Evolutionary conservation across 805 yeast species (phyloP), one percentile per base, ranked within the genome.

Genomic region (Suhomyces kilbournensis): DNA sequence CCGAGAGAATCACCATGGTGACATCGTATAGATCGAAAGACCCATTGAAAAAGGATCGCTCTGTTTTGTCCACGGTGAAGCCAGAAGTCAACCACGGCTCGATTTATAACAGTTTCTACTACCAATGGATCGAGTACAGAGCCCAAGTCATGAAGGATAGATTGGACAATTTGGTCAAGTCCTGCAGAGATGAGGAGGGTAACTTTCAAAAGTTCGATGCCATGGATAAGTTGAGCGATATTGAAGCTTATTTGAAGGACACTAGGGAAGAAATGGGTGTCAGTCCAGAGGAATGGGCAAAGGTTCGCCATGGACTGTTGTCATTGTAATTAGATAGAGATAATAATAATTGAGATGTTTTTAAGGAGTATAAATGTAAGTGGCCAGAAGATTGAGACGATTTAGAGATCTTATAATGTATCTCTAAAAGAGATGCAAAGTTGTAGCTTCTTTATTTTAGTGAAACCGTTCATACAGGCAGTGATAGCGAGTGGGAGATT

Each of bases 1-100:
- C 65, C 28, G 77, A 72, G 57, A 62, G 77, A 60, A 71, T 73
- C 50, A 73, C 77, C 22, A 69, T 70, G 75, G 77, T 73, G n/a
- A 72, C 76, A 3, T 67, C 73, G 9, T 72, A 69, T 55, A 59
- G 74, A 34, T 70, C 77, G 15, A 69, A 67, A 48, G 61, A 69
- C 48, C 63, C 71, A 1, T 26, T 48, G 34, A 56, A 54, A 20
- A 55, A 56, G 44, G 77, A 73, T 44, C 62, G 58, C 7, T 70
- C 75, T 1, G 70, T 65, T 4, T 65, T 73, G 55, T 50, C 58
- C 14, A 72, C 77, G 0, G 74, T 70, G 38, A 73, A 73, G 52
- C 77, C 77, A 1, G 77, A 72, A 45, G 50, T 71, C 50, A 70
- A 69, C 53, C 65, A 53, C 46, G 76, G 76, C 6, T 63, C 75